A percentile compares a stretch with the other conserved stretches of the same genome.
These are phyloP conservation scores for Talaromyces rugulosus DNA, from an alignment of 2,329 filamentous ascomycete species.

Conservation along the genomic window DNA sequence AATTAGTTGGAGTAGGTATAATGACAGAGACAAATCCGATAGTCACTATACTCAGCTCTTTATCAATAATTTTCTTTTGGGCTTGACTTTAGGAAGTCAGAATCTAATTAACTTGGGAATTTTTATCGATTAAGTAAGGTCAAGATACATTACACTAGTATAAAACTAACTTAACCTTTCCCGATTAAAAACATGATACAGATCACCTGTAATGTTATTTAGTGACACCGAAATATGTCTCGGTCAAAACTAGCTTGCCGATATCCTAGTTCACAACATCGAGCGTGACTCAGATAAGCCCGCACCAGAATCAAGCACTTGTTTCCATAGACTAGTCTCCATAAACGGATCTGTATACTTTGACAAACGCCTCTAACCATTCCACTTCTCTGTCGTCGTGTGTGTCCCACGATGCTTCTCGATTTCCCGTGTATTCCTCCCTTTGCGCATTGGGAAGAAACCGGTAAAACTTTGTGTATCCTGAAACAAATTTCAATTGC, in stretches of 20 bases:
- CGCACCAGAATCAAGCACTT: neutral
- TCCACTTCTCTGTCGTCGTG: conserved; percentile 17
- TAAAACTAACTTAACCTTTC: no score
- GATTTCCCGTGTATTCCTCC: neutral
- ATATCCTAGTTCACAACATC: neutral
- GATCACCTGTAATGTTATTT: no score
- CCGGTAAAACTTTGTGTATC: conserved; percentile 3
- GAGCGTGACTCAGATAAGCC: neutral
- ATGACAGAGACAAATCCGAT: no score
- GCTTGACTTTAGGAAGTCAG: no score
- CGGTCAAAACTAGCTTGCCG: no score
- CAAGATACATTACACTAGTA: no score
- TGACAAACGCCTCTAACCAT: conserved; percentile 17
- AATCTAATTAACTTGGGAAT: no score
- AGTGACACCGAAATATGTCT: neutral
- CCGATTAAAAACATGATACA: no score
- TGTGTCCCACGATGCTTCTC: neutral
- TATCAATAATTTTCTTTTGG: no score
- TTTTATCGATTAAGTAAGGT: no score
- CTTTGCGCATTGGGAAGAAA: neutral
- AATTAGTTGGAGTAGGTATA: no score
- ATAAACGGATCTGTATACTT: conserved; percentile 9
- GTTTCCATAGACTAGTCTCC: neutral
- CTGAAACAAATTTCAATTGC: neutral
- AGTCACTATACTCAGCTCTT: no score